Evolutionary conservation across 2,329 filamentous ascomycete genomes (phyloP).

Genomic region (Penicillium rolfsii): DNA sequence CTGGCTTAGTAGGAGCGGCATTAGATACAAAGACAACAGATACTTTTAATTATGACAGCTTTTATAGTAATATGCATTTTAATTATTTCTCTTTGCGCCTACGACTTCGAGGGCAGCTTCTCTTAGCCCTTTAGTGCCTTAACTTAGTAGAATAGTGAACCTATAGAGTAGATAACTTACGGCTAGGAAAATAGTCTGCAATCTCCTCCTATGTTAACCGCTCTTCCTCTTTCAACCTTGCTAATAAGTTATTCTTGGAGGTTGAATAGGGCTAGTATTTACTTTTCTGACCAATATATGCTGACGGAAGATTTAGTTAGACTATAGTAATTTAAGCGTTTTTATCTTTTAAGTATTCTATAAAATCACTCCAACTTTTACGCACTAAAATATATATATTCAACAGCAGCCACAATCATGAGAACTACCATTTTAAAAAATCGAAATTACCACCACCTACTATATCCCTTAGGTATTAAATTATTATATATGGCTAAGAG

Average conservation of each 20-base stretch:
- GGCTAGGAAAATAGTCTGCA: conserved; percentile 8
- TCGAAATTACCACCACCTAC: too few species aligned
- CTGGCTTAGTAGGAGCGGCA: background rate
- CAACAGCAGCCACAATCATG: too few species aligned
- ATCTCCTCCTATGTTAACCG: conserved; percentile 10
- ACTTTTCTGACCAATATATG: too few species aligned
- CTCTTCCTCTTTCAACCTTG: conserved; percentile 8
- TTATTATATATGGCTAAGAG: too few species aligned
- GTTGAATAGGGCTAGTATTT: conserved; percentile 3
- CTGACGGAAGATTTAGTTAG: too few species aligned
- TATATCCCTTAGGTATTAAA: too few species aligned
- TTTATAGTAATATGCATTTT: conserved; percentile 7
- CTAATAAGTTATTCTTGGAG: conserved; percentile 2
- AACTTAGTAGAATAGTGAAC: conserved; percentile 12
- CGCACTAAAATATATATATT: too few species aligned
- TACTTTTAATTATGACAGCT: conserved; percentile 1
- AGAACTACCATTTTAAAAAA: too few species aligned
- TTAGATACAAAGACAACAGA: background rate
- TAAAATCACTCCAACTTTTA: too few species aligned
- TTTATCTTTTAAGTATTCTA: too few species aligned
- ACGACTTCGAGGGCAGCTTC: conserved; percentile 2
- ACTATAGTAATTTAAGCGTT: too few species aligned
- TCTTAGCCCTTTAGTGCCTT: conserved; percentile 1
- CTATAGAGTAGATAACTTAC: background rate
- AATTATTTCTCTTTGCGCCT: conserved; percentile 9